Base-by-base conservation (phyloP, 768 basidiomycete genomes). In the Obba rivulosa region DNA sequence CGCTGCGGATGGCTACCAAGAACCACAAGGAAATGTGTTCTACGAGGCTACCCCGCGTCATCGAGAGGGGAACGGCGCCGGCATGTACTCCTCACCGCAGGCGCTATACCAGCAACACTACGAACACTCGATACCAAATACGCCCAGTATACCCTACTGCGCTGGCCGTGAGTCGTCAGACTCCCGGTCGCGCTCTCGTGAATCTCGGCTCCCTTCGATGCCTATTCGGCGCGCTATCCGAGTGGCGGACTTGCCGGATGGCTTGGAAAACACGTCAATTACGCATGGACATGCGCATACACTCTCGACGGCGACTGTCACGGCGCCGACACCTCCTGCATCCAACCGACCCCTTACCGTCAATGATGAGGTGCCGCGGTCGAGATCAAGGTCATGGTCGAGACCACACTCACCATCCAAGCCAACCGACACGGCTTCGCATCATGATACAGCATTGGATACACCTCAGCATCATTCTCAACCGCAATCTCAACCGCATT, bases 251-350 rank as follows among this genome's bases (percentile, higher is more conserved):
- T 17, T n/a, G 16, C n/a, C 8, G 7, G 21, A 39, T n/a, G 22
- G 37, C 20, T 41, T 51, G 44, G 34, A 54, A 40, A 20, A 46
- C 55, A 37, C 48, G 52, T 17, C 48, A 46, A 34, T 43, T n/a
- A 52, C 52, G 24, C 63, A 68, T 46, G 65, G 71, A n/a, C 76
- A 77, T 48, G 56, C 68, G 24, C 78, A 80, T 56, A 69, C 75
- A 16, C 68, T 72, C 35, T 79, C 78, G 4, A 72, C 65, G 49
- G 66, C 75, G 4, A 80, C 77, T 0, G 68, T 77, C 46, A 73
- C 71, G 13, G 64, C 75, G 11, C 64, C 69, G 9, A 70, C 73
- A 2, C 71, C 73, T 8, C 66, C 69, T 34, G 64, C 68, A 17
- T 57, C 45, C 57, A 53, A 44, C 14, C 49, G 47, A 43, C 44